phyloP scores from a whole-genome alignment of 495 filamentous ascomycete species.

The Aspergillus mulundensis region DNA sequence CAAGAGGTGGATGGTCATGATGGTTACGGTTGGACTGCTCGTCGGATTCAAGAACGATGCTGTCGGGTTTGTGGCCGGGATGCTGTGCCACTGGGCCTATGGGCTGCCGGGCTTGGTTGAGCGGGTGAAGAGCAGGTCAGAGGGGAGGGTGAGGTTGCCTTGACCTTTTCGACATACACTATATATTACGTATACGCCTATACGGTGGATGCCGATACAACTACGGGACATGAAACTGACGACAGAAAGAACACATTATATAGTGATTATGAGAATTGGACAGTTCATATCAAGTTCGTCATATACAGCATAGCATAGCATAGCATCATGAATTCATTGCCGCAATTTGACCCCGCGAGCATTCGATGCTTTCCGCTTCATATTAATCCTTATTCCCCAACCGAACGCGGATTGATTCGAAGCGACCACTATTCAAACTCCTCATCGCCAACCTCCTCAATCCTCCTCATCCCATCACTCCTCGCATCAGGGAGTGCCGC shows the following conservation, averaged over 20 bases:
- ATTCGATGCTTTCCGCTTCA: too few species aligned
- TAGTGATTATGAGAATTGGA: not conserved
- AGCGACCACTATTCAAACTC: too few species aligned
- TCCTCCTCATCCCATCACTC: slow-evolving; percentile 22
- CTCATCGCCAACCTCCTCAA: slow-evolving; percentile 30
- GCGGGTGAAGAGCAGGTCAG: slow-evolving; percentile 14
- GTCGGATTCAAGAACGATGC: slow-evolving; percentile 88
- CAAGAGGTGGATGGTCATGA: slow-evolving; percentile 80
- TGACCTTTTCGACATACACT: not conserved
- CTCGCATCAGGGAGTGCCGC: slow-evolving; percentile 12
- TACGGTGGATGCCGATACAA: not conserved
- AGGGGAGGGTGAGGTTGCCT: slow-evolving; percentile 31
- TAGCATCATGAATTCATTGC: not conserved
- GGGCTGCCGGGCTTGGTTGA: slow-evolving; percentile 31
- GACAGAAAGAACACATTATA: not conserved
- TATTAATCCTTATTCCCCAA: not conserved
- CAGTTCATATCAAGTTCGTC: not conserved
- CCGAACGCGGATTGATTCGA: too few species aligned
- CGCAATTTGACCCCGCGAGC: too few species aligned
- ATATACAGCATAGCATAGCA: not conserved
- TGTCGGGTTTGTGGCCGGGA: slow-evolving; percentile 77
- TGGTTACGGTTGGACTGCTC: slow-evolving; percentile 74
- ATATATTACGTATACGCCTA: not conserved
- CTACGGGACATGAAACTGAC: not conserved
- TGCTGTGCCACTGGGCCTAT: slow-evolving; percentile 63